phyloP scores from a whole-genome alignment of 306 rosid species.

The Pachyrhizus erosus region DNA sequence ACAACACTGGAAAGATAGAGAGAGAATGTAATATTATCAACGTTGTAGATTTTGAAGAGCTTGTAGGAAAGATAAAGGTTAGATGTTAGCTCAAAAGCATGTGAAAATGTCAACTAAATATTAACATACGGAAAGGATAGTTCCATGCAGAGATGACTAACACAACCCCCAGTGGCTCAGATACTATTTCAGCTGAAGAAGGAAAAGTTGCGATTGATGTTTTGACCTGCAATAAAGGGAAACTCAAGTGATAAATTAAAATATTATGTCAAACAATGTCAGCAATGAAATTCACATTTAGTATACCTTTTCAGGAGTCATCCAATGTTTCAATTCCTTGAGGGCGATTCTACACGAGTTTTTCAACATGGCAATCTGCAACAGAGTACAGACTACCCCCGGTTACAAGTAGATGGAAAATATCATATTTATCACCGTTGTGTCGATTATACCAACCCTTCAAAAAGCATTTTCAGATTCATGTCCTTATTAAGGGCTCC shows the following conservation, averaged over 20 bases:
- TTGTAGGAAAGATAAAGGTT: conserved; percentile 13
- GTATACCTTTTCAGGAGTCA: conserved; percentile 82
- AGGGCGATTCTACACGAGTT: conserved; percentile 63
- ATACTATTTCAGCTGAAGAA: conserved; percentile 92
- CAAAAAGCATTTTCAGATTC: conserved; percentile 26
- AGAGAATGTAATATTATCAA: conserved; percentile 12
- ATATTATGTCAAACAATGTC: conserved; percentile 22
- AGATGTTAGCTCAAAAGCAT: conserved; percentile 14
- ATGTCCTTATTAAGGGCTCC: not conserved
- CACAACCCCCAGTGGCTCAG: conserved; percentile 93
- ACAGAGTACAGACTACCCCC: conserved; percentile 32
- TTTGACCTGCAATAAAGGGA: conserved; percentile 64
- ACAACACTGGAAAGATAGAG: conserved; percentile 68
- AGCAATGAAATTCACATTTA: conserved; percentile 27
- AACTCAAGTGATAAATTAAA: conserved; percentile 27
- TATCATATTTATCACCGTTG: conserved; percentile 16
- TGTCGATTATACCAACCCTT: conserved; percentile 24
- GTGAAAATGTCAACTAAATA: conserved; percentile 18
- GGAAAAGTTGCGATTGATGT: conserved; percentile 81
- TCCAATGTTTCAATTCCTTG: conserved; percentile 74
- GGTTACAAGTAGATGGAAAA: conserved; percentile 37
- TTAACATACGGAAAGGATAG: conserved; percentile 93
- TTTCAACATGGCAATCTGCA: conserved; percentile 79
- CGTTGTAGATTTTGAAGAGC: conserved; percentile 18
- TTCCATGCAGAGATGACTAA: conserved; percentile 94